Evolutionary conservation across 106 monocot species (phyloP).

Genomic region (Acorus calamus): DNA sequence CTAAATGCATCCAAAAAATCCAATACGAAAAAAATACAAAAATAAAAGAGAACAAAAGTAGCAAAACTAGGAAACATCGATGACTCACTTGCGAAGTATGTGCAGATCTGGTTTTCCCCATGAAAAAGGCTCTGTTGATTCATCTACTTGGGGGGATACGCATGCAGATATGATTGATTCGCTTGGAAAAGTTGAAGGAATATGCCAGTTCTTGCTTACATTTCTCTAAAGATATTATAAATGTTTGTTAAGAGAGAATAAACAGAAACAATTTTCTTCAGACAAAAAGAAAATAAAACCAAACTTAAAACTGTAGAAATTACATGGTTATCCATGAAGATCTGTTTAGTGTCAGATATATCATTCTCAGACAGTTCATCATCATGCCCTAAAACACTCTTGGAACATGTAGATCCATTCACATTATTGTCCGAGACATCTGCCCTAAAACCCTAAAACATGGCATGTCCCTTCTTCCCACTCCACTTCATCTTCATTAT

Average conservation of each 20-base stretch:
- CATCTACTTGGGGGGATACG: slow-evolving; percentile 70
- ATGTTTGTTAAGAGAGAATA: slow-evolving; percentile 7
- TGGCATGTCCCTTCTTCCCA: slow-evolving; percentile 59
- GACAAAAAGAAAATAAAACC: background rate
- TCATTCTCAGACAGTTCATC: slow-evolving; percentile 20
- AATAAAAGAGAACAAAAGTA: no score
- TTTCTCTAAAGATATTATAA: slow-evolving; percentile 56
- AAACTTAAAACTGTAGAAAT: background rate
- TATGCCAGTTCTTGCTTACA: slow-evolving; percentile 96
- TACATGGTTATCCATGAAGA: slow-evolving; percentile 81
- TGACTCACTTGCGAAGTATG: slow-evolving; percentile 67
- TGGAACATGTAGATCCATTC: slow-evolving; percentile 11
- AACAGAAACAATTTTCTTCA: background rate
- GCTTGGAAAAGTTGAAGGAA: slow-evolving; percentile 85
- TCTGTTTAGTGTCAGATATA: slow-evolving; percentile 28
- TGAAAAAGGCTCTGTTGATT: slow-evolving; percentile 71
- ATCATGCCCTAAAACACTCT: slow-evolving; percentile 6
- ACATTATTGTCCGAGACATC: slow-evolving; percentile 13
- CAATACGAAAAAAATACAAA: no score
- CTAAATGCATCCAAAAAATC: no score
- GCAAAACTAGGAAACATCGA: no score
- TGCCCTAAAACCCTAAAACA: no score
- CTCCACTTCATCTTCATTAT: slow-evolving; percentile 43
- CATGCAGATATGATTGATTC: slow-evolving; percentile 64
- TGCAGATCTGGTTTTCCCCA: slow-evolving; percentile 90